phyloP scores from a whole-genome alignment of 2,329 filamentous ascomycete genomes.

The Pestalotiopsis sp. region DNA sequence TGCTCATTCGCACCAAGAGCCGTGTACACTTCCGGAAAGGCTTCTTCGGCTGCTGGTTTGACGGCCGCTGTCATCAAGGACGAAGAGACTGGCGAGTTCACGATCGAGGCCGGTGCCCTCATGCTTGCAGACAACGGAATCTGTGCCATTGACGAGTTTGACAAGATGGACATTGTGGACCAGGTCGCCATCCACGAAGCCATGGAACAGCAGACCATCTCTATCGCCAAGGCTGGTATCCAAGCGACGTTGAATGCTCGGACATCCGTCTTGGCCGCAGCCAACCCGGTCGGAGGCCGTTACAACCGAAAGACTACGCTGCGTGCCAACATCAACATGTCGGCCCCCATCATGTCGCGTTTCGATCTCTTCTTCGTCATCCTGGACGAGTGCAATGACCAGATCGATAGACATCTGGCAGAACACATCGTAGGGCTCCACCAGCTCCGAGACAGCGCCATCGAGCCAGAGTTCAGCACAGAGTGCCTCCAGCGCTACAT shows the following conservation, averaged over 20 bases:
- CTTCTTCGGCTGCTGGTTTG: conserved; percentile 93
- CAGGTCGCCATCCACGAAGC: conserved; percentile 99
- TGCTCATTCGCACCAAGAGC: conserved; percentile 95
- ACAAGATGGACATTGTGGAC: conserved; percentile 98
- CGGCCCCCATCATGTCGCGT: conserved; percentile 97
- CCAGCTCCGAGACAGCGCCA: conserved; percentile 86
- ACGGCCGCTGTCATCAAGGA: conserved; percentile 97
- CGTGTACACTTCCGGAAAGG: conserved; percentile 97
- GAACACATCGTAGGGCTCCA: conserved; percentile 95
- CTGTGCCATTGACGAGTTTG: conserved; percentile 97
- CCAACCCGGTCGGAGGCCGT: conserved; percentile 93
- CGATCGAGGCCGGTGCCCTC: conserved; percentile 94
- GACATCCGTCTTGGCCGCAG: conserved; percentile 91
- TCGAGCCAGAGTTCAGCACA: conserved; percentile 91
- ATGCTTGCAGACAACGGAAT: conserved; percentile 98
- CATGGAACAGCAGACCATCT: conserved; percentile 99
- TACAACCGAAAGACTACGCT: conserved; percentile 96
- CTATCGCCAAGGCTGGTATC: conserved; percentile 97
- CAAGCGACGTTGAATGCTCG: conserved; percentile 96
- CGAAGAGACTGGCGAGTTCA: conserved; percentile 97
- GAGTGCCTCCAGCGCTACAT: conserved; percentile 97
- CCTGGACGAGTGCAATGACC: conserved; percentile 93
- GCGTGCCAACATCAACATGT: conserved; percentile 96
- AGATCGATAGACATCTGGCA: conserved; percentile 85
- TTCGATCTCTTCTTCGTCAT: conserved; percentile 99